phyloP scores from a whole-genome alignment of 2,329 filamentous ascomycete species.

The Trichoderma sp. region DNA sequence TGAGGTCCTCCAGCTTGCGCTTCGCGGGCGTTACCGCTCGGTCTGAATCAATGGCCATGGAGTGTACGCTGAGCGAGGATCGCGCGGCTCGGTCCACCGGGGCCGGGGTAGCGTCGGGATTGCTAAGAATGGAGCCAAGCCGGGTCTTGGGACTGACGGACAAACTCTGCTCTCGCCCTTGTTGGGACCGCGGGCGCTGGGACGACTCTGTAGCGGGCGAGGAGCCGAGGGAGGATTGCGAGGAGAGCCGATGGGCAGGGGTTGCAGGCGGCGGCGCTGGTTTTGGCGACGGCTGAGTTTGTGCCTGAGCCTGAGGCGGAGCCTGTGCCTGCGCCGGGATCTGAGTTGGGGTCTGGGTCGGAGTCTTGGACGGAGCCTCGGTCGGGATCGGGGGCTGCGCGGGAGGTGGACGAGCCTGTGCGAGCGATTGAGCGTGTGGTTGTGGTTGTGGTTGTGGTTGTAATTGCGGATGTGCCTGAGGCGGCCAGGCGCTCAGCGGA shows the following conservation, averaged over 20 bases:
- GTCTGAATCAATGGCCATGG: slow-evolving; percentile 31
- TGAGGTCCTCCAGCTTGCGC: slow-evolving; percentile 39
- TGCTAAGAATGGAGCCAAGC: slow-evolving; percentile 51
- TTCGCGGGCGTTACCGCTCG: slow-evolving; percentile 39
- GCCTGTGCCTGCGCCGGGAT: slow-evolving; percentile 22
- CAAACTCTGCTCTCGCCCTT: slow-evolving; percentile 65
- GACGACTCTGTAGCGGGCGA: slow-evolving; percentile 41
- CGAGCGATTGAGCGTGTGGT: background rate
- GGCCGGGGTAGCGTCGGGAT: slow-evolving; percentile 31
- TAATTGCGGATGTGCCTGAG: background rate
- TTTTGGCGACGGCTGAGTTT: slow-evolving; percentile 36
- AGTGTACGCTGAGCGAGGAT: slow-evolving; percentile 24
- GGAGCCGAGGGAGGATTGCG: slow-evolving; percentile 41
- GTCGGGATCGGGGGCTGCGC: background rate
- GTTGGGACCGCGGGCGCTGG: slow-evolving; percentile 51
- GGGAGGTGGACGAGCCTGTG: background rate
- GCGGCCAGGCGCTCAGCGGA: slow-evolving; percentile 18
- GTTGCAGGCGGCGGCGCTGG: slow-evolving; percentile 28
- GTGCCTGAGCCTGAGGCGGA: slow-evolving; percentile 20
- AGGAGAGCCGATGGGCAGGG: slow-evolving; percentile 37
- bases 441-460: background rate
- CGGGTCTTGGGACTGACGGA: slow-evolving; percentile 78
- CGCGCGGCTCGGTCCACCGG: slow-evolving; percentile 30
- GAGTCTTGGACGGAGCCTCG: slow-evolving; percentile 21
- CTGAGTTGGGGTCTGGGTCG: slow-evolving; percentile 21